Conservation (phyloP, 108 stramenopile genomes). For the Aurantiochytrium sp. region DNA sequence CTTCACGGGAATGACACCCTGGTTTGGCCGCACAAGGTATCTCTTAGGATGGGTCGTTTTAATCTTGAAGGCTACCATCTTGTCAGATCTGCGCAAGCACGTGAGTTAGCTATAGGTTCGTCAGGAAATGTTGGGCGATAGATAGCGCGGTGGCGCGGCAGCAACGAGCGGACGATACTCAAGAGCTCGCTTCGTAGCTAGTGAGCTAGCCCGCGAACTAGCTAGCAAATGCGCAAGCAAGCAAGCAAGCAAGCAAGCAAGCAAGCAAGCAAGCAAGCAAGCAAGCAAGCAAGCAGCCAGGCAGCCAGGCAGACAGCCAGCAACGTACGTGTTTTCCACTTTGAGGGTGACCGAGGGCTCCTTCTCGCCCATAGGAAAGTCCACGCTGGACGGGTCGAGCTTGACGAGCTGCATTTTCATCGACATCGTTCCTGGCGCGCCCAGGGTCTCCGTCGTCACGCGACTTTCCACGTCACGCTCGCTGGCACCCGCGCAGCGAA, state of each 20-base stretch:
- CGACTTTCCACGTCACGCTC: no score
- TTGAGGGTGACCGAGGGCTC: slow-evolving; percentile 14
- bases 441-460: background rate
- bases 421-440: background rate
- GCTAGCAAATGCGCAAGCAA: background rate
- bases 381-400: background rate
- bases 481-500: no score
- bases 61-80: slow-evolving; percentile 18
- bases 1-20: background rate
- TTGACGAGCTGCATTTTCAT: background rate
- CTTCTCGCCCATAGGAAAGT: background rate
- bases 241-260: background rate
- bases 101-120: no score
- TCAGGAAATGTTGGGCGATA: no score
- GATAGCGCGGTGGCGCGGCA: background rate
- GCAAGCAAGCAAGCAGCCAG: background rate
- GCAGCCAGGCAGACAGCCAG: background rate
- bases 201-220: background rate
- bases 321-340: background rate
- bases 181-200: background rate
- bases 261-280: background rate
- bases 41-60: slow-evolving; percentile 16
- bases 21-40: slow-evolving; percentile 19
- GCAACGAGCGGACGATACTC: background rate
- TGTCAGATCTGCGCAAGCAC: background rate